A percentile compares a stretch with the other conserved stretches of the same genome.
Evolutionary conservation across 345 rosid species (phyloP).

Genomic region (Lepidium sativum): DNA sequence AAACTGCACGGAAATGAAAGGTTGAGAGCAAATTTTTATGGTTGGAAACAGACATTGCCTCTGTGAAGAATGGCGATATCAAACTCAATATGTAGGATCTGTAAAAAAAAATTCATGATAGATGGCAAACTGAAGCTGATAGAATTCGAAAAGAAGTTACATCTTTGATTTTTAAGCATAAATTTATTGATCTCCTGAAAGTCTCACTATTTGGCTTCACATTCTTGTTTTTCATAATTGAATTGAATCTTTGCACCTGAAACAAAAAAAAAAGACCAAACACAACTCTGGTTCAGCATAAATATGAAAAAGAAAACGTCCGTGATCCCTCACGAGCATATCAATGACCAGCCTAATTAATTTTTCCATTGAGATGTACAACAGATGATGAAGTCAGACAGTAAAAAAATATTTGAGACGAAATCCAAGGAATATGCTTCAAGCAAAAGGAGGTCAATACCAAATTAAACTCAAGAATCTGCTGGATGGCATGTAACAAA

Average conservation of each 20-base stretch:
- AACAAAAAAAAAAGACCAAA: not conserved
- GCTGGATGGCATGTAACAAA: constrained; percentile 46
- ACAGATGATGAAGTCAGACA: not conserved
- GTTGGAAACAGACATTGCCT: not conserved
- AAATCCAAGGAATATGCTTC: constrained; percentile 1
- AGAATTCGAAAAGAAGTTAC: constrained; percentile 36
- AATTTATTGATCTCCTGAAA: constrained; percentile 57
- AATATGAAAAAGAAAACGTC: not conserved
- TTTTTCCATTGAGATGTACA: not conserved
- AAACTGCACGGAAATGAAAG: constrained; percentile 40
- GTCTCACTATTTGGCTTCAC: constrained; percentile 58
- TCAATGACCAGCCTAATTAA: not conserved
- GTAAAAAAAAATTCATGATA: not conserved
- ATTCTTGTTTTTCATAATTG: constrained; percentile 39
- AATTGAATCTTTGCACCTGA: constrained; percentile 60
- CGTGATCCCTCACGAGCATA: constrained; percentile 2
- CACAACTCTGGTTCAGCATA: not conserved
- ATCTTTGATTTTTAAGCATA: constrained; percentile 65
- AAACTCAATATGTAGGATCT: not conserved
- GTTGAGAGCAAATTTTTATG: not conserved
- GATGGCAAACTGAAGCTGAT: not conserved
- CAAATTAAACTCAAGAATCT: constrained; percentile 54
- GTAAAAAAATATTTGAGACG: not conserved
- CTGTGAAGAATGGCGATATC: constrained; percentile 8
- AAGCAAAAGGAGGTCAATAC: constrained; percentile 31